A percentile compares a stretch with the other conserved stretches of the same genome.
phyloP scores from a whole-genome alignment of 2,329 filamentous ascomycete species.

The Epichloe amarillans region DNA sequence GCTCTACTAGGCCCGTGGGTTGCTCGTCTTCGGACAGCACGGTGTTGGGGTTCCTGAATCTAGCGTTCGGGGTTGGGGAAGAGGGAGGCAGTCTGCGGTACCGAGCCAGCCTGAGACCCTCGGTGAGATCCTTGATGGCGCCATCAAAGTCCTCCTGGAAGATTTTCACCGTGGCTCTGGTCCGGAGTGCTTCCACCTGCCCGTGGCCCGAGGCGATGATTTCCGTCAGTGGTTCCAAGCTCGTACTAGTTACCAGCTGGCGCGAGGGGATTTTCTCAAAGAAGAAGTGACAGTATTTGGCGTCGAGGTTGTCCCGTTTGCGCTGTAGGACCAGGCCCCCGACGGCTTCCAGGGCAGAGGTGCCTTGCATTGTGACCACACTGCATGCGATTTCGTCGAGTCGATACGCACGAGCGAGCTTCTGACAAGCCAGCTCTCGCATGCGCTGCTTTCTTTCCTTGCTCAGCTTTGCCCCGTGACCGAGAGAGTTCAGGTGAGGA shows the following conservation, averaged over 20 bases:
- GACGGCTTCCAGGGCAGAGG: conserved; percentile 64
- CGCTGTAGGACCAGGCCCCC: conserved; percentile 60
- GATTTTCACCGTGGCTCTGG: conserved; percentile 58
- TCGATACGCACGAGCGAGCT: conserved; percentile 63
- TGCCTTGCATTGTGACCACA: conserved; percentile 71
- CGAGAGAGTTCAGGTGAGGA: conserved; percentile 10
- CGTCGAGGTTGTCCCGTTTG: conserved; percentile 54
- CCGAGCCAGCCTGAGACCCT: conserved; percentile 44
- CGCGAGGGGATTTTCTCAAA: conserved; percentile 73
- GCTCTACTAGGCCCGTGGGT: conserved; percentile 60
- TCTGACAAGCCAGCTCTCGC: conserved; percentile 66
- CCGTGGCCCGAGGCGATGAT: conserved; percentile 51
- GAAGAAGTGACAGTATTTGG: conserved; percentile 84
- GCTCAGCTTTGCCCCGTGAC: conserved; percentile 52
- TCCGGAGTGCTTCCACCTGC: conserved; percentile 56
- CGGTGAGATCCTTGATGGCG: conserved; percentile 56
- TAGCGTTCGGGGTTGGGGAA: neutral
- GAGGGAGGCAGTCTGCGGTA: conserved; percentile 13
- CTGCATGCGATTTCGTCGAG: conserved; percentile 75
- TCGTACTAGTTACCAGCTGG: conserved; percentile 59
- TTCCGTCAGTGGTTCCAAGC: conserved; percentile 50
- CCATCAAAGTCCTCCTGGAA: conserved; percentile 64
- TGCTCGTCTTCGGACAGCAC: conserved; percentile 35
- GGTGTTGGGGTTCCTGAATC: conserved; percentile 11
- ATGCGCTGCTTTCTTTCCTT: conserved; percentile 66